Evolutionary conservation across 2,329 filamentous ascomycete genomes (phyloP).

Genomic region (Alternaria atra): DNA sequence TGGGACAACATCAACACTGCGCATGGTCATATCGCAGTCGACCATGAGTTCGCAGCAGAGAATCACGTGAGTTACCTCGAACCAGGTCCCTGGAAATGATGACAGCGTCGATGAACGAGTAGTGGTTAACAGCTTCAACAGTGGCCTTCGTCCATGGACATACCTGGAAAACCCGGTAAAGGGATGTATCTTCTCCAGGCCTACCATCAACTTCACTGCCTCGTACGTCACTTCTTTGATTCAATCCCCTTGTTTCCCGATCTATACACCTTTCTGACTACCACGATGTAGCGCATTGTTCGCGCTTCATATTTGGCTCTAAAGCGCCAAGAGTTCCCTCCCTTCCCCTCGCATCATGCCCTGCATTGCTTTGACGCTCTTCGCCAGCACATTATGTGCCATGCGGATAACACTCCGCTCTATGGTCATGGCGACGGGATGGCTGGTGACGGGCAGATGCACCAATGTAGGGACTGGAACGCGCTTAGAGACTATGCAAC

Average conservation of each 20-base stretch:
- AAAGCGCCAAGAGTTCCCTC: slow-evolving; percentile 9
- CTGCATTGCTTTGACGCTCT: slow-evolving; percentile 29
- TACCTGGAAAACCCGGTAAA: slow-evolving; percentile 15
- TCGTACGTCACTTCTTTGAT: slow-evolving; percentile 18
- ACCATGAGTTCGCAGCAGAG: slow-evolving; percentile 29
- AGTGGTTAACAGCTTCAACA: background rate
- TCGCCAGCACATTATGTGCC: slow-evolving; percentile 29
- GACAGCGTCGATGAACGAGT: background rate
- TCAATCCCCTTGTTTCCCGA: background rate
- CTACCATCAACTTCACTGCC: slow-evolving; percentile 28
- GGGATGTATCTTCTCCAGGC: slow-evolving; percentile 27
- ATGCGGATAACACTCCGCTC: slow-evolving; percentile 30
- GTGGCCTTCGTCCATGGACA: slow-evolving; percentile 11
- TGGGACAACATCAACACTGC: slow-evolving; percentile 38
- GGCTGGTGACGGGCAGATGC: slow-evolving; percentile 26
- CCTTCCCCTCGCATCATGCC: slow-evolving; percentile 9
- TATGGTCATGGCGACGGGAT: slow-evolving; percentile 22
- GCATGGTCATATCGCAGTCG: slow-evolving; percentile 41
- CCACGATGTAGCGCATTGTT: slow-evolving; percentile 5
- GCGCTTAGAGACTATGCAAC: slow-evolving; percentile 25
- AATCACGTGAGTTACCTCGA: slow-evolving; percentile 18
- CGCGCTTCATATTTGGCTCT: slow-evolving; percentile 9
- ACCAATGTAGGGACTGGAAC: slow-evolving; percentile 26
- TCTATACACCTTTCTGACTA: background rate
- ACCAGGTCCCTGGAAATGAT: background rate